phyloP scores from a whole-genome alignment of 176 grass and related monocot species.

The Carex scoparia region DNA sequence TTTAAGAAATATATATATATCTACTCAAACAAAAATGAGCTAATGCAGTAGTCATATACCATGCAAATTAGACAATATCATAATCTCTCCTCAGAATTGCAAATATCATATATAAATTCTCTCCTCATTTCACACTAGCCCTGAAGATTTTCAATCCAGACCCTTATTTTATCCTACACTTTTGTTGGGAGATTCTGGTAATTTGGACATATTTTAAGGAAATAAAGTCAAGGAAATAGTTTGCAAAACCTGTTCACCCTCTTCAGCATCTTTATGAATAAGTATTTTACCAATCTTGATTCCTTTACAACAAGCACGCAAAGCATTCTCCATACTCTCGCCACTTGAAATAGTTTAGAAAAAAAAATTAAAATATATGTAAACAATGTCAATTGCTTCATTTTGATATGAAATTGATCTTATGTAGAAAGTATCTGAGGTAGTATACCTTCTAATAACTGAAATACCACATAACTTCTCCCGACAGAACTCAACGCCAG shows the following conservation, averaged over 20 bases:
- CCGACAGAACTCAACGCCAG: conserved; percentile 70
- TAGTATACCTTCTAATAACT: conserved; percentile 63
- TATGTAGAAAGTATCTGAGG: not conserved
- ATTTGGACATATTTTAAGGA: not conserved
- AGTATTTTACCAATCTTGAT: conserved; percentile 99
- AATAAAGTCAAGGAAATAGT: not conserved
- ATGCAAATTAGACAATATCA: not conserved
- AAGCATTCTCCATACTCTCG: conserved; percentile 97
- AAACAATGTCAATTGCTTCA: conserved; percentile 3
- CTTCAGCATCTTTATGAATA: conserved; percentile 71
- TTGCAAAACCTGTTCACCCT: conserved; percentile 62
- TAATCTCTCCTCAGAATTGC: not conserved
- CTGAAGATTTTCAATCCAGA: not conserved
- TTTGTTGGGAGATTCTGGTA: not conserved
- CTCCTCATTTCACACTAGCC: not conserved
- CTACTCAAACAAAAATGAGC: conserved; percentile 8
- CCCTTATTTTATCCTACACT: not conserved
- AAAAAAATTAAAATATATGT: not conserved
- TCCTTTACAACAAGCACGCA: conserved; percentile 95
- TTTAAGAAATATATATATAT: not conserved
- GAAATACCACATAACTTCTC: conserved; percentile 91
- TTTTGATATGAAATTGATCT: not conserved
- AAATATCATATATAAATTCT: not conserved
- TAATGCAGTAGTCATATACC: not conserved
- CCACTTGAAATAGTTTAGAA: conserved; percentile 45